Evolutionary conservation across 225 moss, liverwort and hornwort species (phyloP).

Genomic region (Marchantia paleacea): DNA sequence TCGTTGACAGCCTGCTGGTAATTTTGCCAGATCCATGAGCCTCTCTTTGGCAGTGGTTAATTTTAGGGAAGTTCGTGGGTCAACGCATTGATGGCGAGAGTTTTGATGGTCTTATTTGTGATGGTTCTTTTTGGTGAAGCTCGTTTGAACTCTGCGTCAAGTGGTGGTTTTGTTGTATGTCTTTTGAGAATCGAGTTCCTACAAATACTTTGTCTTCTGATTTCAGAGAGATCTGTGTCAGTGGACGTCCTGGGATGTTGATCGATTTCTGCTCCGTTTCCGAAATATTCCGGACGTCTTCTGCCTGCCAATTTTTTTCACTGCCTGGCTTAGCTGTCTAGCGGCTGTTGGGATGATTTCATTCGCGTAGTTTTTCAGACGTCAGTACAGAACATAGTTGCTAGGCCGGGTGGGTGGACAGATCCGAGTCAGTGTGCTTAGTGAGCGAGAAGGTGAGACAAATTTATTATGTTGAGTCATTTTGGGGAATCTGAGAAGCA

Average conservation of each 20-base stretch:
- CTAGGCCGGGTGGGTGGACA: not conserved
- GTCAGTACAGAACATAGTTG: too few relatives aligned
- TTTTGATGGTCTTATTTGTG: not conserved
- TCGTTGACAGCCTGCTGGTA: not conserved
- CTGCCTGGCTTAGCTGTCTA: too few relatives aligned
- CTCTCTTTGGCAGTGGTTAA: not conserved
- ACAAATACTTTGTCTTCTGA: too few relatives aligned
- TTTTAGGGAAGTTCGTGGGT: not conserved
- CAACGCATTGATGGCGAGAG: not conserved
- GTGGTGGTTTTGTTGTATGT: not conserved
- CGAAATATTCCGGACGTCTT: too few relatives aligned
- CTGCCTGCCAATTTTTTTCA: too few relatives aligned
- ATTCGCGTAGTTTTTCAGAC: too few relatives aligned
- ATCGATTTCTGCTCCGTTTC: too few relatives aligned
- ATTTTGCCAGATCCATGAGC: not conserved
- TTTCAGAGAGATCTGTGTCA: too few relatives aligned
- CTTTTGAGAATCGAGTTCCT: too few relatives aligned
- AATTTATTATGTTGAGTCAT: not conserved
- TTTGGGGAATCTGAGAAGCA: too few relatives aligned
- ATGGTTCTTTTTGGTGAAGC: not conserved
- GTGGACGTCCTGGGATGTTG: too few relatives aligned
- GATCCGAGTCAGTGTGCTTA: not conserved
- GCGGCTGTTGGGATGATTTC: too few relatives aligned
- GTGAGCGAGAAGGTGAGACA: not conserved
- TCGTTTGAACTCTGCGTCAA: not conserved